Evolutionary conservation across 768 basidiomycete genomes (phyloP).

Genomic region (Auricularia auricula-judae): DNA sequence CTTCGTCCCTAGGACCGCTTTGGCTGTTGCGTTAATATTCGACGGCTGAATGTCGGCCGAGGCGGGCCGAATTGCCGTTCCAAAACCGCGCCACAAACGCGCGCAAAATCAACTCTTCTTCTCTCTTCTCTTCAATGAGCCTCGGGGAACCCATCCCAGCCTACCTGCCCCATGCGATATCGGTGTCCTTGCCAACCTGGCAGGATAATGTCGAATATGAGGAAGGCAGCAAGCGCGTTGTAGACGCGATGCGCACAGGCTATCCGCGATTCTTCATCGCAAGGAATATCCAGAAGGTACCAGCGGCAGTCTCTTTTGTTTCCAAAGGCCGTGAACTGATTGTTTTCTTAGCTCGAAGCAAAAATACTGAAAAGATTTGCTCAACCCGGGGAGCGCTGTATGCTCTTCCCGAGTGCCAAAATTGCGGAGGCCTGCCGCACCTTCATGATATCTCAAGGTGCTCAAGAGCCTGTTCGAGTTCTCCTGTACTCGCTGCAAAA

Average conservation of each 20-base stretch:
- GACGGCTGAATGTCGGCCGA: not conserved
- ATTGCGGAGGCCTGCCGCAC: slow-evolving; percentile 66
- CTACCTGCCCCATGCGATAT: slow-evolving; percentile 69
- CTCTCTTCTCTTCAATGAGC: not conserved
- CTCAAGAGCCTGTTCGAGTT: slow-evolving; percentile 39
- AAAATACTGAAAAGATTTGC: slow-evolving; percentile 77
- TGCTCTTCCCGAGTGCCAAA: slow-evolving; percentile 65
- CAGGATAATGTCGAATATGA: slow-evolving; percentile 86
- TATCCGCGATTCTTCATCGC: slow-evolving; percentile 96
- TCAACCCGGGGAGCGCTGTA: slow-evolving; percentile 53
- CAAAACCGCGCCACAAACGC: not conserved
- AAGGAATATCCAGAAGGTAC: slow-evolving; percentile 68
- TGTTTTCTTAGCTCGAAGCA: slow-evolving; percentile 49
- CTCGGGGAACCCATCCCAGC: slow-evolving; percentile 15
- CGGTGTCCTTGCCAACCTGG: slow-evolving; percentile 93
- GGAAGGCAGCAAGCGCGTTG: slow-evolving; percentile 71
- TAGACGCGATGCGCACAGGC: slow-evolving; percentile 73
- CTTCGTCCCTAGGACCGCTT: too few species aligned
- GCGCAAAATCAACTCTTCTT: not conserved
- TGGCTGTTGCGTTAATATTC: too few species aligned
- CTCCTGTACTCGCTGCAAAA: slow-evolving; percentile 61
- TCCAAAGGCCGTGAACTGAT: not conserved
- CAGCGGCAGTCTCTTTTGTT: not conserved
- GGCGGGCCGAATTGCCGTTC: not conserved
- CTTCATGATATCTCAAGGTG: slow-evolving; percentile 52